These are phyloP conservation scores for Verticillium isaacii DNA, from an alignment of 2,329 filamentous ascomycete genomes.

Conservation along the genomic window DNA sequence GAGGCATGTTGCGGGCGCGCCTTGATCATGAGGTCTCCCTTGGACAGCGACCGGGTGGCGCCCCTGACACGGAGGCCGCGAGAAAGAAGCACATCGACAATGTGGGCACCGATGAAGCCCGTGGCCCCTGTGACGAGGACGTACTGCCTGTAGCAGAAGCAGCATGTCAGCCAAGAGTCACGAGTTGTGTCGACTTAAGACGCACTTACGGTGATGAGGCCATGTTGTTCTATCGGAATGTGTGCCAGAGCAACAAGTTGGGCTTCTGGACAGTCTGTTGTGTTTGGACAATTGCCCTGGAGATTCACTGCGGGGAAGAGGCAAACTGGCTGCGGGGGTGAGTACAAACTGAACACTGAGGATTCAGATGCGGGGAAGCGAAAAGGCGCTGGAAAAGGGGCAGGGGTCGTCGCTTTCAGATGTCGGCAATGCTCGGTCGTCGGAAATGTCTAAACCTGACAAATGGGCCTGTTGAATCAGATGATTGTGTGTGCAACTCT, in stretches of 20 bases:
- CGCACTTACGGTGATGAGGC: not conserved
- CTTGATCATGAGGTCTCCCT: slow-evolving; percentile 28
- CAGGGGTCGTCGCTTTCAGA: not conserved
- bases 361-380: too few species aligned
- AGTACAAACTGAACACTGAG: too few species aligned
- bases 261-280: too few species aligned
- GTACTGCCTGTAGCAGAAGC: not conserved
- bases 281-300: too few species aligned
- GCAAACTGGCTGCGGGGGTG: too few species aligned
- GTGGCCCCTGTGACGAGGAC: slow-evolving; percentile 9
- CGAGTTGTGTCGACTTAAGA: not conserved
- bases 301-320: too few species aligned
- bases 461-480: not conserved
- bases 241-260: too few species aligned
- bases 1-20: slow-evolving; percentile 27
- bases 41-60: slow-evolving; percentile 21
- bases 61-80: slow-evolving; percentile 25
- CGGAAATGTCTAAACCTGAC: not conserved
- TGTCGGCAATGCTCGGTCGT: not conserved
- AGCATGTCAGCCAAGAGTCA: not conserved
- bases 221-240: not conserved
- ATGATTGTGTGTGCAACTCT: not conserved
- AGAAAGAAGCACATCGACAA: slow-evolving; percentile 22
- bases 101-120: slow-evolving; percentile 23
- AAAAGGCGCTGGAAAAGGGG: too few species aligned